phyloP scores from a whole-genome alignment of 768 basidiomycete species.

The Cantharellus cinnabarinus region DNA sequence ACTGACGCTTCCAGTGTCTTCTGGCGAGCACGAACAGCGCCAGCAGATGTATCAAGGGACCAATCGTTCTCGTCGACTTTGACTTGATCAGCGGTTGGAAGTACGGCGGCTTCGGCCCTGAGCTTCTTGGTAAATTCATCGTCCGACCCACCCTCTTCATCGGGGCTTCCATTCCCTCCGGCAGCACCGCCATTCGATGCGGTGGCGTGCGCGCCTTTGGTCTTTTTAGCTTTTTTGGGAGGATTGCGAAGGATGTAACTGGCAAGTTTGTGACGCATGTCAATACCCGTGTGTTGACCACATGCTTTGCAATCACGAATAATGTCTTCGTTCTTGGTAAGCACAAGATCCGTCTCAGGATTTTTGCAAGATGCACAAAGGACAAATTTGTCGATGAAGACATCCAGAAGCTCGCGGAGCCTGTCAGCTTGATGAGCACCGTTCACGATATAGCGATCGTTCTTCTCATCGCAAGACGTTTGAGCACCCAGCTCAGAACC shows the following conservation, averaged over 20 bases:
- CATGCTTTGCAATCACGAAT: slow-evolving; percentile 97
- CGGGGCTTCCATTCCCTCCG: slow-evolving; percentile 22
- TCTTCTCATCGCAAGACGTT: slow-evolving; percentile 88
- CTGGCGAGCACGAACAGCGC: slow-evolving; percentile 69
- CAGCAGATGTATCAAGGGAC: slow-evolving; percentile 80
- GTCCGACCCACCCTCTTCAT: slow-evolving; percentile 32
- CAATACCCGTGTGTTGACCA: slow-evolving; percentile 74
- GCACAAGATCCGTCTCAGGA: slow-evolving; percentile 88
- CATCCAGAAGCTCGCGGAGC: slow-evolving; percentile 86
- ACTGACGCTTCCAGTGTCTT: slow-evolving; percentile 34
- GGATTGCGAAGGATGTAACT: slow-evolving; percentile 98
- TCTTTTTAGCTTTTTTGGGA: slow-evolving; percentile 60
- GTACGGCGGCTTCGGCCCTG: slow-evolving; percentile 68
- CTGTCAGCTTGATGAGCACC: slow-evolving; percentile 84
- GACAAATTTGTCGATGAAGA: slow-evolving; percentile 96
- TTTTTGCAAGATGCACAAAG: slow-evolving; percentile 97
- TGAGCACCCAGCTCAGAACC: slow-evolving; percentile 97
- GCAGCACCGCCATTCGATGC: slow-evolving; percentile 37
- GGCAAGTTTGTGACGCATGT: slow-evolving; percentile 92
- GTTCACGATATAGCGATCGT: slow-evolving; percentile 96
- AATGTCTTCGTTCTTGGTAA: slow-evolving; percentile 79
- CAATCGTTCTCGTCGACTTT: slow-evolving; percentile 54
- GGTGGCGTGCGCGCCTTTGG: slow-evolving; percentile 20
- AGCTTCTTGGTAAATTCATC: slow-evolving; percentile 81
- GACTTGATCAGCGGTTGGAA: slow-evolving; percentile 36